Conservation (phyloP, 1,284 basidiomycete genomes). For the Singerocomus rubriflavus region DNA sequence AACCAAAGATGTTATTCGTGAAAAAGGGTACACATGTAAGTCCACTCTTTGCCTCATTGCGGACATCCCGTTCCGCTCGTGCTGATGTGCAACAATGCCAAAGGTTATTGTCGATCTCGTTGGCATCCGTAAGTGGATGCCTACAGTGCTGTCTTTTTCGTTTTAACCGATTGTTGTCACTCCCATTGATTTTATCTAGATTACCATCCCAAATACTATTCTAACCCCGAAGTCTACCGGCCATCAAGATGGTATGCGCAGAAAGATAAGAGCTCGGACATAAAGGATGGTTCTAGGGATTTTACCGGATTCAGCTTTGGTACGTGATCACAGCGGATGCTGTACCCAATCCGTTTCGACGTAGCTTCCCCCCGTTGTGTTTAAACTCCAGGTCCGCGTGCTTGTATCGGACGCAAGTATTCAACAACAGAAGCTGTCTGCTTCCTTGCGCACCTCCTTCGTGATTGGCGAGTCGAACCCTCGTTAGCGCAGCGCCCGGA, state of each 20-base stretch:
- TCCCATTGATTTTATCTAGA: not conserved
- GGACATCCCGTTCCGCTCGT: not conserved
- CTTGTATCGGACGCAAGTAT: constrained; percentile 1
- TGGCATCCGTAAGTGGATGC: not conserved
- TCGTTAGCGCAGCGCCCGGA: not conserved
- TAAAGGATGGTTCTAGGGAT: not conserved
- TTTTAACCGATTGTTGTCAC: not conserved
- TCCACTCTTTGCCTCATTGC: no score
- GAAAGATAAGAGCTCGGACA: not conserved
- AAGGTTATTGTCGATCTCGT: not conserved
- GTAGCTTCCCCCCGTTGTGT: not conserved
- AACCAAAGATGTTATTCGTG: not conserved
- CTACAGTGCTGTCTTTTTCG: no score
- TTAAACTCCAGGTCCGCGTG: not conserved
- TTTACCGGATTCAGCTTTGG: constrained; percentile 1
- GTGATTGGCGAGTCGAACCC: constrained; percentile 1
- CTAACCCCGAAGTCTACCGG: not conserved
- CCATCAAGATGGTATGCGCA: not conserved
- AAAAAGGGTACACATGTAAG: not conserved
- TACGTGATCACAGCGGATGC: not conserved
- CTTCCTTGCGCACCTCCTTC: not conserved
- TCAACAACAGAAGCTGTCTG: constrained; percentile 2
- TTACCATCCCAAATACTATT: not conserved
- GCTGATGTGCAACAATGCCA: not conserved
- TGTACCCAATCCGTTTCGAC: not conserved